phyloP scores from a whole-genome alignment of 2,329 filamentous ascomycete species.

The Botrytis sinoallii region DNA sequence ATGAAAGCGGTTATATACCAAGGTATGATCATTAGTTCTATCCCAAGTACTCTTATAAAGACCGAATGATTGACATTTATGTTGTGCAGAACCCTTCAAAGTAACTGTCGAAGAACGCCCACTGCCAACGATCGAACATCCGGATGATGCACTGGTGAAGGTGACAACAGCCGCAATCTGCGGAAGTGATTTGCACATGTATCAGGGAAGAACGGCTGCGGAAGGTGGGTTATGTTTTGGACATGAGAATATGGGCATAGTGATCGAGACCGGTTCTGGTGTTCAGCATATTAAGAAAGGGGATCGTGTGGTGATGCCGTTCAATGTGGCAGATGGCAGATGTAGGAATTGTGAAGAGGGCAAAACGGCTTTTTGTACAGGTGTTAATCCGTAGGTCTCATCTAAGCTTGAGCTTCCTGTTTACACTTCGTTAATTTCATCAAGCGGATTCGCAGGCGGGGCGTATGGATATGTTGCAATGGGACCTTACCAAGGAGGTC shows the following conservation, averaged over 20 bases:
- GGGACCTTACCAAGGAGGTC: constrained; percentile 63
- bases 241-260: constrained; percentile 81
- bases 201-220: constrained; percentile 62
- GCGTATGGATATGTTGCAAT: constrained; percentile 62
- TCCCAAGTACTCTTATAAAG: neutral
- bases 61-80: neutral
- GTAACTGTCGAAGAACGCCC: constrained; percentile 61
- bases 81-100: constrained; percentile 31
- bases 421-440: neutral
- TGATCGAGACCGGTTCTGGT: constrained; percentile 63
- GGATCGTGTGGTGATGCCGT: constrained; percentile 78
- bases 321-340: constrained; percentile 73
- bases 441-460: constrained; percentile 53
- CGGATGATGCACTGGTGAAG: constrained; percentile 42
- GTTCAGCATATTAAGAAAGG: constrained; percentile 70
- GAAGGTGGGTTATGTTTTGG: constrained; percentile 62
- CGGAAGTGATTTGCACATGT: constrained; percentile 50
- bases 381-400: constrained; percentile 50
- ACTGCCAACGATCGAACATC: constrained; percentile 55
- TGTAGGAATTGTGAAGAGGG: constrained; percentile 85
- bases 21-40: neutral
- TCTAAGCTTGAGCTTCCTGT: neutral
- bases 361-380: constrained; percentile 74
- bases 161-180: constrained; percentile 41
- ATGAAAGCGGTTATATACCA: constrained; percentile 17